phyloP scores from a whole-genome alignment of 345 rosid genomes.

The Toxicodendron radicans region DNA sequence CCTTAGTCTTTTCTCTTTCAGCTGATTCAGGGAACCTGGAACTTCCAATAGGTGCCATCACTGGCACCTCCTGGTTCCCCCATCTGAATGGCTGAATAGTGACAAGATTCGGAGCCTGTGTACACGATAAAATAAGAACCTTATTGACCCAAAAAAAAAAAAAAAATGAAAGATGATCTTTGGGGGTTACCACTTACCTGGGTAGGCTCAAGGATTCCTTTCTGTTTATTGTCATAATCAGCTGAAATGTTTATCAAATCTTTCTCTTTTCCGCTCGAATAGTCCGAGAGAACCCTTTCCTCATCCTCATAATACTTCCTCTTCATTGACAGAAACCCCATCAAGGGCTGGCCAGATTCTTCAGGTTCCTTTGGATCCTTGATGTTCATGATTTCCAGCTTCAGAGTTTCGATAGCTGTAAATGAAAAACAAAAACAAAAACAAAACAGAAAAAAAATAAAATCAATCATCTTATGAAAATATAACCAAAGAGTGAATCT shows the following conservation, averaged over 20 bases:
- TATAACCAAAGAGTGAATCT: neutral
- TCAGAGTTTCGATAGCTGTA: constrained; percentile 26
- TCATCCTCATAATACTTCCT: constrained; percentile 10
- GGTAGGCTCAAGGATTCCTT: neutral
- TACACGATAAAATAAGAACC: neutral
- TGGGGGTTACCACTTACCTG: constrained; percentile 12
- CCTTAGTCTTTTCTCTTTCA: neutral
- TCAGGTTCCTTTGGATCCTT: constrained; percentile 14
- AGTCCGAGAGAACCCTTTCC: neutral
- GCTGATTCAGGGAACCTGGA: neutral
- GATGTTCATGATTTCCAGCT: constrained; percentile 16
- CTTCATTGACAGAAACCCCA: constrained; percentile 19
- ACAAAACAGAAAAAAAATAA: neutral
- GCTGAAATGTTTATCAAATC: neutral
- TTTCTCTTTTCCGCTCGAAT: neutral
- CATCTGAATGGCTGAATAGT: constrained; percentile 2
- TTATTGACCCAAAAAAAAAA: neutral
- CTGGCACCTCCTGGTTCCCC: neutral
- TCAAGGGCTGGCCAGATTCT: neutral
- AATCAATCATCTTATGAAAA: neutral
- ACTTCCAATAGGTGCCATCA: neutral
- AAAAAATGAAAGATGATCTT: neutral
- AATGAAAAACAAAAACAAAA: neutral
- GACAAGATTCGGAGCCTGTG: neutral
- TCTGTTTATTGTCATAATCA: constrained; percentile 3